These are phyloP conservation scores for Psidium friedrichsthalianum DNA, from an alignment of 345 rosid species.

Conservation along the genomic window DNA sequence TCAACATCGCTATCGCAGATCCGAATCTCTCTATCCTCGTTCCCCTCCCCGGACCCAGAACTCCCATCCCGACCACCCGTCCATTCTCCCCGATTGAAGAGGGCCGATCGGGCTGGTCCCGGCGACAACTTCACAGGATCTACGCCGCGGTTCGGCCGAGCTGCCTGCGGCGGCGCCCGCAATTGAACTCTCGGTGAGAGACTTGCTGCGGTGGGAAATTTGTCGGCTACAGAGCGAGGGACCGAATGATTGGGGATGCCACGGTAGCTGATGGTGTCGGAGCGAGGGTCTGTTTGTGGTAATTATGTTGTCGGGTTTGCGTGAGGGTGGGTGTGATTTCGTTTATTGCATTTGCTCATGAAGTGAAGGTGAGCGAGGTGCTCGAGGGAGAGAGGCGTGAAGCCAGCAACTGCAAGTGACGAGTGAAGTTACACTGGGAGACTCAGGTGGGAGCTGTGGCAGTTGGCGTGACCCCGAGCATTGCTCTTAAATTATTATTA, in stretches of 20 bases:
- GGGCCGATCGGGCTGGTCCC: conserved; percentile 27
- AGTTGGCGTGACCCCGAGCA: not conserved
- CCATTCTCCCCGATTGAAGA: conserved; percentile 20
- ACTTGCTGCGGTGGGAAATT: conserved; percentile 45
- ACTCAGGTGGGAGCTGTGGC: not conserved
- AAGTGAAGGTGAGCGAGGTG: not conserved
- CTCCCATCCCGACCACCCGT: not conserved
- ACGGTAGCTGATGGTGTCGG: conserved; percentile 9
- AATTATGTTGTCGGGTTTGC: too few species aligned
- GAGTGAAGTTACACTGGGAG: not conserved
- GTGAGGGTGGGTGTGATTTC: too few species aligned
- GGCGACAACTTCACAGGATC: conserved; percentile 37
- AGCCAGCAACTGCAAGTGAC: not conserved
- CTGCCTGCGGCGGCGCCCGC: conserved; percentile 9
- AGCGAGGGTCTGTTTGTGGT: too few species aligned
- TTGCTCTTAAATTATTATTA: too few species aligned
- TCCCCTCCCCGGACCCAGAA: not conserved
- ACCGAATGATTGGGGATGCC: conserved; percentile 6
- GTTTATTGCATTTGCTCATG: too few species aligned
- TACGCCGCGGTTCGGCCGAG: conserved; percentile 34
- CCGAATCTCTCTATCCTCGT: not conserved
- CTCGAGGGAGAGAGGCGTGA: not conserved
- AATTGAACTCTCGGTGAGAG: conserved; percentile 22
- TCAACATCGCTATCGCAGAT: conserved; percentile 5
- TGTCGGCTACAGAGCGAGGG: conserved; percentile 6